Base-by-base conservation (phyloP, 2,329 filamentous ascomycete genomes). In the Pseudonectria buxi region DNA sequence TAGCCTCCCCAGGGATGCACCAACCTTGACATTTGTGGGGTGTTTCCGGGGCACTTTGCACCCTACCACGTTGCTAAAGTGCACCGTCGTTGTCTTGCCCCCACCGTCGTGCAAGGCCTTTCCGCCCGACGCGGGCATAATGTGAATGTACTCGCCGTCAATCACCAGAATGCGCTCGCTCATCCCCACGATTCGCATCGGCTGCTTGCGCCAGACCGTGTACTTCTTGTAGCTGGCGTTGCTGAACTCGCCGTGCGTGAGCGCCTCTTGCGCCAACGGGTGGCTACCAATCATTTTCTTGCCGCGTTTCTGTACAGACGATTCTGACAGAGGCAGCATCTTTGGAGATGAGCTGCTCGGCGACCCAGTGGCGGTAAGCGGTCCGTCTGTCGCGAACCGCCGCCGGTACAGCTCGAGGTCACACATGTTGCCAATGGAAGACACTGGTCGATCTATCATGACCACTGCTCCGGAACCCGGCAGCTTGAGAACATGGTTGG, bases 141-240 rank as follows among this genome's bases (percentile, higher is more conserved):
- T 87, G 59, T 90, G 85, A 43, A 94, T 78, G 57, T 89, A 92
- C 57, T 94, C 86, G 40, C 84, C 84, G 50, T 90, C 86, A 46
- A 94, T 86, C 30, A 83, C 79, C 28, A 92, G 67, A 9, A 86
- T 76, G 39, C 84, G 77, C 49, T 88, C 83, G 41, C 85, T 84
- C 52, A 83, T 75, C 4, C 78, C 80, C 28, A 85, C 80, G 50
- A 92, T 83, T 15, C 83, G 79, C 74, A 92, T 86, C 7, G 83
- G 81, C 59, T 89, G 84, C 60, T 88, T 86, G 44, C 86, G 78
- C 67, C 83, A 84, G 12, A 94, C 86, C 10, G 77, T 79, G 61
- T 87, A 92, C 49, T 81, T 83, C 53, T 85, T 82, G 63, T 85
- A 83, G 50, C 71, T 78, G 28, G 70, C 68, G 38, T 67, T 68